Percentiles rank a stretch among this genome's conserved stretches.
Conservation (phyloP, 2,329 filamentous ascomycete genomes). For the Macroventuria anomochaeta region DNA sequence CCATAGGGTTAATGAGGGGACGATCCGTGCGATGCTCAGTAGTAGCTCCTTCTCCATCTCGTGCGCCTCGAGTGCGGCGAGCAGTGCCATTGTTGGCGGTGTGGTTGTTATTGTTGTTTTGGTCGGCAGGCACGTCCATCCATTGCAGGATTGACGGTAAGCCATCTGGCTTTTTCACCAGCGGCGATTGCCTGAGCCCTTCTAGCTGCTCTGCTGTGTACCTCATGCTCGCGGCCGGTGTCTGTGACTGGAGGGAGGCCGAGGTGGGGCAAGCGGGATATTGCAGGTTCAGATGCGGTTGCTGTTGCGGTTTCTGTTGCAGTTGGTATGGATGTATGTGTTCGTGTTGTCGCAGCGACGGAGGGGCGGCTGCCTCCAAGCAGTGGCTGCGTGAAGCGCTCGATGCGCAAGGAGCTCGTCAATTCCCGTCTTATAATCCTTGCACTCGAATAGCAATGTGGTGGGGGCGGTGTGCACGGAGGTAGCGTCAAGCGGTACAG, state of each 20-base stretch:
- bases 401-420: constrained; percentile 23
- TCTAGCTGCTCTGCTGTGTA: constrained; percentile 81
- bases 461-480: constrained; percentile 19
- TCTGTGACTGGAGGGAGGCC: constrained; percentile 16
- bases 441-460: constrained; percentile 18
- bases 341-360: constrained; percentile 15
- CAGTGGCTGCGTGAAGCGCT: constrained; percentile 22
- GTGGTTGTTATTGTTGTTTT: constrained; percentile 32
- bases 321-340: constrained; percentile 7
- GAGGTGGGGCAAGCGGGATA: constrained; percentile 24
- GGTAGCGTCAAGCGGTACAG: neutral
- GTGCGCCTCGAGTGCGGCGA: constrained; percentile 33
- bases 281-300: constrained; percentile 6
- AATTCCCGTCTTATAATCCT: constrained; percentile 19
- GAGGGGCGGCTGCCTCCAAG: constrained; percentile 24
- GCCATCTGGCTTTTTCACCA: constrained; percentile 79
- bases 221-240: constrained; percentile 35
- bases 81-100: constrained; percentile 29
- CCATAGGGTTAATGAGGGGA: constrained; percentile 45
- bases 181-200: constrained; percentile 77
- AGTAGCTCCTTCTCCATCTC: constrained; percentile 36
- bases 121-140: constrained; percentile 75
- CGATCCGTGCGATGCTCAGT: constrained; percentile 41
- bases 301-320: neutral
- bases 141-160: constrained; percentile 89